A percentile compares a stretch with the other conserved stretches of the same genome.
Conservation (phyloP, 768 basidiomycete genomes). For the Mrakia hoshinonis region DNA sequence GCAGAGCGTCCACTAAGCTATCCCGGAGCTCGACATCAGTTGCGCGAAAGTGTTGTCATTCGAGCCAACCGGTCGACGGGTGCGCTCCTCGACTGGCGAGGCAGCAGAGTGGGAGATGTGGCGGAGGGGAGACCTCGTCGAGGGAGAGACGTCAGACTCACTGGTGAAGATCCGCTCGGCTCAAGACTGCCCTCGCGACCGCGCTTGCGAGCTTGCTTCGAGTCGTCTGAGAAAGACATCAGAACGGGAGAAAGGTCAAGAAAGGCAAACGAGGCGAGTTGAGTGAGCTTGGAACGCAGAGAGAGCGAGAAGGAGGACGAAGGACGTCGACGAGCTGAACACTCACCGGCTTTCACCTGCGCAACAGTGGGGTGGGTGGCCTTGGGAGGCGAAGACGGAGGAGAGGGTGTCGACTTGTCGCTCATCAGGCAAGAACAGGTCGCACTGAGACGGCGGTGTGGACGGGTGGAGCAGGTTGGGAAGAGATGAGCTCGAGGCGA, state of each 20-base stretch:
- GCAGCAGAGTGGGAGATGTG: not conserved
- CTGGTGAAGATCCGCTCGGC: not conserved
- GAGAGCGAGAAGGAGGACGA: not conserved
- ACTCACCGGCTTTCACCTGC: constrained; percentile 2
- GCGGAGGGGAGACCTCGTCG: not conserved
- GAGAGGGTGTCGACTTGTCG: not conserved
- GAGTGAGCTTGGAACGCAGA: not conserved
- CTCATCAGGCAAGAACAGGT: not conserved
- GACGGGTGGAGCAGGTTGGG: too few species aligned
- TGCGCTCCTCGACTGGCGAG: not conserved
- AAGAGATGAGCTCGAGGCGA: not conserved
- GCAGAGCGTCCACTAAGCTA: too few species aligned
- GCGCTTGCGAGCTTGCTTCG: constrained; percentile 15
- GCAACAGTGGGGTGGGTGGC: not conserved
- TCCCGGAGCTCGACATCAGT: too few species aligned
- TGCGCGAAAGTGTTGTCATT: too few species aligned
- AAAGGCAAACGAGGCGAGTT: not conserved
- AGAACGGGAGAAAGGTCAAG: not conserved
- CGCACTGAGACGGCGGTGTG: too few species aligned
- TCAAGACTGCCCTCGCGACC: constrained; percentile 27
- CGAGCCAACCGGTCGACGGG: too few species aligned
- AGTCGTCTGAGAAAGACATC: constrained; percentile 3
- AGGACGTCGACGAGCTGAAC: not conserved
- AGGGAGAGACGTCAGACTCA: not conserved
- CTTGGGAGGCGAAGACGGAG: not conserved